Evolutionary conservation across 352 stramenopile species (phyloP), one percentile per base, ranked within the genome.

Genomic region (Pilasporangium apinafurcum): DNA sequence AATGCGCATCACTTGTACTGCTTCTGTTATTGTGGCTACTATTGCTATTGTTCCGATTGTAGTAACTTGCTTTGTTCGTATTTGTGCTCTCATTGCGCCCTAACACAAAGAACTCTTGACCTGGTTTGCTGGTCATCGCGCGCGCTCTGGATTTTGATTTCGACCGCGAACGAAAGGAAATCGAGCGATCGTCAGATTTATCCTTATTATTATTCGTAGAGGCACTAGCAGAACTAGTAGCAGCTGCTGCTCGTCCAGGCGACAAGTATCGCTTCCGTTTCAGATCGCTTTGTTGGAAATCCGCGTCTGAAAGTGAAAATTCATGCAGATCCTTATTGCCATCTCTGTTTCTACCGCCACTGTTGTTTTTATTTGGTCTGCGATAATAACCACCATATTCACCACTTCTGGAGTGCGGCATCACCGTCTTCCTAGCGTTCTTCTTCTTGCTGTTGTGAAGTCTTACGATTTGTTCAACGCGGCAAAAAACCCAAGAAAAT

Each of bases 91-190:
- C 25, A 16, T 63, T 57, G 29, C 59, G 64, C 8, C 77, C 77
- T 2, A 89, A 47, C 10, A 67, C 38, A 28, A 83, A 63, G 26
- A 86, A 71, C 32, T 83, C 45, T 33, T 81, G 64, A 8, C 54
- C 48, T 20, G 30, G 31, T 20, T 60, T 67, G 32, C 35, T 56
- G 7, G 37, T 38, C 32, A 56, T 32, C 20, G 48, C 50, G 9
- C 54, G 59, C 4, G 55, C 56, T 24, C 59, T 66, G 0, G 71
- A 80, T 56, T 84, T 84, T 56, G 74, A 84, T 38, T 84, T 84
- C 48, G 71, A 83, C 10, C 69, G 68, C 30, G 55, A 55, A 37
- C 72, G 69, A 32, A 73, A 63, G 25, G 44, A 38, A 24, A 70
- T 63, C 18, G 58, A 37, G 35, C 27, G 36, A 38, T 52, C 14